phyloP scores from a whole-genome alignment of 371 early-diverging fungal species.

The Syncephalastrum racemosum region DNA sequence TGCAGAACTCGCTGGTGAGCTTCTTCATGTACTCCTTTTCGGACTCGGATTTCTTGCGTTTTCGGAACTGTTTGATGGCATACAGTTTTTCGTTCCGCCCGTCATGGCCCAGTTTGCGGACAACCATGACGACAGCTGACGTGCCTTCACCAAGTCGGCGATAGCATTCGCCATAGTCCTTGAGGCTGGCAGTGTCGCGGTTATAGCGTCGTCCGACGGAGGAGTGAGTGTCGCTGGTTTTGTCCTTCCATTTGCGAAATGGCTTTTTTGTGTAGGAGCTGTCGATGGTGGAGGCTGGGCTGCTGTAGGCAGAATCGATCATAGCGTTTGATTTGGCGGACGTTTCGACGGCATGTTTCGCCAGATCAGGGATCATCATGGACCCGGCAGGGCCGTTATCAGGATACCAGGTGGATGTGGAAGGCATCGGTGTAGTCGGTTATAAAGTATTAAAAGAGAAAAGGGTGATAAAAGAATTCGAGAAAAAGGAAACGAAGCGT shows the following conservation, averaged over 20 bases:
- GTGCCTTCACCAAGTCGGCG: constrained; percentile 87
- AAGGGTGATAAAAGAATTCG: no score
- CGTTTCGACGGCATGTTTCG: constrained; percentile 2
- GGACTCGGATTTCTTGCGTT: constrained; percentile 59
- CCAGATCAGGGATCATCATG: constrained; percentile 12
- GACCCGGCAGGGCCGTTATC: no score
- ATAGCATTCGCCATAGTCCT: constrained; percentile 83
- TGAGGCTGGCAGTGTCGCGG: constrained; percentile 34
- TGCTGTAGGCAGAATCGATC: constrained; percentile 24
- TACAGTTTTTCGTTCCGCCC: constrained; percentile 59
- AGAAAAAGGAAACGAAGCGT: no score
- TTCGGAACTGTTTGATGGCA: constrained; percentile 59
- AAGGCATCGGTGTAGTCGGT: no score
- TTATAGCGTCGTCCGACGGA: constrained; percentile 17
- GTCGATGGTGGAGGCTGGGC: constrained; percentile 20
- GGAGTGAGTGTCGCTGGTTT: constrained; percentile 1
- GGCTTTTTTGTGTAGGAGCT: constrained; percentile 7
- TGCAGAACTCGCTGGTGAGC: constrained; percentile 91
- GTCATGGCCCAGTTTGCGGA: constrained; percentile 61
- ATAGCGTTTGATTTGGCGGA: constrained; percentile 6
- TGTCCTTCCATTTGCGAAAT: constrained; percentile 8
- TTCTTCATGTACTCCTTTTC: constrained; percentile 68
- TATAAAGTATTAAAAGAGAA: no score
- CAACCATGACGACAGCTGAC: constrained; percentile 86
- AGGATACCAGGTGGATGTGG: no score